Conservation (phyloP, 495 filamentous ascomycete species). For the Penicillium macrosclerotiorum region DNA sequence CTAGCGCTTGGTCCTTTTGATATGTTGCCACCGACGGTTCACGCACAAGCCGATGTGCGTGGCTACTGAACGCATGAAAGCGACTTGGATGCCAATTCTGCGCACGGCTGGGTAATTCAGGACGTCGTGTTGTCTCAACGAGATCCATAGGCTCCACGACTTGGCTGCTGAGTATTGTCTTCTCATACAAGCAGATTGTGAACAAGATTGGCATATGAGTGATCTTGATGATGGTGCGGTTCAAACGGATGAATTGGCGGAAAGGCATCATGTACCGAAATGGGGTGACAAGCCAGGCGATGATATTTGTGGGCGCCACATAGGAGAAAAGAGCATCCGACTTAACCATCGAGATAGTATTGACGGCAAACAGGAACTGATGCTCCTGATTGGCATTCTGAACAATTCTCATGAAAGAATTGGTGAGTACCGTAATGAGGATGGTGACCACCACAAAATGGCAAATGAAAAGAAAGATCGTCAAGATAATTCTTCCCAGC, state of each 20-base stretch:
- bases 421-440: constrained; percentile 86
- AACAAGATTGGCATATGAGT: constrained; percentile 87
- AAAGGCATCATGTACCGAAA: constrained; percentile 76
- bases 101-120: constrained; percentile 24
- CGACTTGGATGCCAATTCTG: constrained; percentile 43
- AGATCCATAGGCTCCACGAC: constrained; percentile 77
- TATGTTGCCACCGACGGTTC: constrained; percentile 81
- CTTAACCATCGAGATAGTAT: constrained; percentile 94
- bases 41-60: constrained; percentile 57
- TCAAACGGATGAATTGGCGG: constrained; percentile 72
- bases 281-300: constrained; percentile 83
- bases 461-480: constrained; percentile 84
- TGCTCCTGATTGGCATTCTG: constrained; percentile 91
- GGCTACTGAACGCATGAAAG: constrained; percentile 67
- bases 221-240: constrained; percentile 81
- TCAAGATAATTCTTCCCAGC: constrained; percentile 71
- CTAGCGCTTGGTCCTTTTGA: constrained; percentile 86
- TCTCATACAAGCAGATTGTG: constrained; percentile 84
- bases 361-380: constrained; percentile 91
- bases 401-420: constrained; percentile 90
- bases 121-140: constrained; percentile 46
- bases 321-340: constrained; percentile 92
- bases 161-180: constrained; percentile 61
- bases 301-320: constrained; percentile 80
- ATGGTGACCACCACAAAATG: constrained; percentile 95